Base-by-base conservation (phyloP, 805 yeast genomes). In the Zygotorulaspora danielsina region DNA sequence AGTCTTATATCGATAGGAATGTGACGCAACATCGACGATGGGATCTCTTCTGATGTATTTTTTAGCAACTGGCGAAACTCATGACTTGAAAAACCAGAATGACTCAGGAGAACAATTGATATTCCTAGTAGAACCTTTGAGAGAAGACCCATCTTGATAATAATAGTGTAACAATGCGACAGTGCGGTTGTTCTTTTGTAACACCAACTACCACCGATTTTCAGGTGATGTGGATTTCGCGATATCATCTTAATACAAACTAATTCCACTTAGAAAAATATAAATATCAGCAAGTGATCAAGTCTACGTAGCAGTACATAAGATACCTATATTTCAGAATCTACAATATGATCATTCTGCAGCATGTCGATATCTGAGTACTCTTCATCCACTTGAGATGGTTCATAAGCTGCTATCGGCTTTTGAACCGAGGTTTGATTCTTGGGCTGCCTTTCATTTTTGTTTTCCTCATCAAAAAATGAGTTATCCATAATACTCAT, bases 81-180 rank as follows among this genome's bases (percentile, higher is more conserved):
- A 40, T 57, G 59, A 17, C 63, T 59, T 7, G 65, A 59, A 36
- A 56, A 59, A 1, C 58, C 65, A 6, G 65, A 46, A 42, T 63
- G 67, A 6, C 40, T 15, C 13, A 44, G 19, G 19, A 45, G 49
- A 15, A 50, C 18, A 3, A 49, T 22, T 6, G 58, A 44, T n/a
- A 53, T 22, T 2, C 28, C 11, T 10, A 45, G 34, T 11, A 54
- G 26, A 9, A 41, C 18, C 21, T 44, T 49, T 2, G 55, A 44
- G 6, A 44, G 8, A 6, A 51, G 3, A 7, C 50, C 36, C 59
- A 54, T 55, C 21, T 13, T 30, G 8, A n/a, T 13, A 18, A n/a
- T 21, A 21, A 10, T 10, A n/a, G n/a, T n/a, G n/a, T n/a, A n/a
- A n/a, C n/a, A n/a, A n/a, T n/a, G n/a, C n/a, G n/a, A n/a, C n/a